phyloP scores from a whole-genome alignment of 805 yeast species.

The Candida ficus region DNA sequence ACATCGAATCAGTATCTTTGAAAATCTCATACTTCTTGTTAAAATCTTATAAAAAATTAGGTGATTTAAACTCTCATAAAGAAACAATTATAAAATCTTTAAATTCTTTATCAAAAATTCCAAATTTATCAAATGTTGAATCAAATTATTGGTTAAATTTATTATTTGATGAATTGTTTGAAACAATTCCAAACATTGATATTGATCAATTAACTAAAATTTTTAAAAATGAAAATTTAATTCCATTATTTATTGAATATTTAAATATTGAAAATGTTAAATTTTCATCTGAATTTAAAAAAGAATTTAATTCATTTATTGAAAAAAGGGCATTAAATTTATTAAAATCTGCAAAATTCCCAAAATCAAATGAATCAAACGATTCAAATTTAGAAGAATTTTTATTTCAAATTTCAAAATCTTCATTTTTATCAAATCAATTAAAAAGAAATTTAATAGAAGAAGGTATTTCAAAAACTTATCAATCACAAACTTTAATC shows the following conservation, averaged over 20 bases:
- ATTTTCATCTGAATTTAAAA: neutral
- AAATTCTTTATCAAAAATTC: conserved; percentile 11
- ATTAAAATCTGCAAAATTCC: conserved; percentile 32
- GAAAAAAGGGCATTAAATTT: conserved; percentile 11
- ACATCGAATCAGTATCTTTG: conserved; percentile 9
- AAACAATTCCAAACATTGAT: neutral
- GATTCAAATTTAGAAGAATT: conserved; percentile 28
- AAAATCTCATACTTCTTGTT: conserved; percentile 12
- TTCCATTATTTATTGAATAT: conserved; percentile 1
- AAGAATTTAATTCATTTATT: conserved; percentile 12
- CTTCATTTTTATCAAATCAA: conserved; percentile 14
- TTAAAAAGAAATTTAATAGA: conserved; percentile 19
- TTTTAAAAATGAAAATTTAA: conserved; percentile 14
- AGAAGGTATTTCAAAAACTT: conserved; percentile 38
- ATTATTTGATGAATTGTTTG: conserved; percentile 9
- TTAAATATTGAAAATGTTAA: neutral
- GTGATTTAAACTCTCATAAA: conserved; percentile 2
- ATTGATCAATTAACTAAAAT: conserved; percentile 5
- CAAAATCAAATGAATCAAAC: conserved; percentile 36
- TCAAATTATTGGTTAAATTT: conserved; percentile 17
- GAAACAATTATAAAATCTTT: conserved; percentile 11
- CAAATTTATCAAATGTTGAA: conserved; percentile 19
- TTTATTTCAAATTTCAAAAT: conserved; percentile 24
- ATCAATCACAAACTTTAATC: conserved; percentile 36
- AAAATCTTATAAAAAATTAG: neutral